phyloP scores from a whole-genome alignment of 108 stramenopile genomes.

The Pseudonitzschia delicatissima region DNA sequence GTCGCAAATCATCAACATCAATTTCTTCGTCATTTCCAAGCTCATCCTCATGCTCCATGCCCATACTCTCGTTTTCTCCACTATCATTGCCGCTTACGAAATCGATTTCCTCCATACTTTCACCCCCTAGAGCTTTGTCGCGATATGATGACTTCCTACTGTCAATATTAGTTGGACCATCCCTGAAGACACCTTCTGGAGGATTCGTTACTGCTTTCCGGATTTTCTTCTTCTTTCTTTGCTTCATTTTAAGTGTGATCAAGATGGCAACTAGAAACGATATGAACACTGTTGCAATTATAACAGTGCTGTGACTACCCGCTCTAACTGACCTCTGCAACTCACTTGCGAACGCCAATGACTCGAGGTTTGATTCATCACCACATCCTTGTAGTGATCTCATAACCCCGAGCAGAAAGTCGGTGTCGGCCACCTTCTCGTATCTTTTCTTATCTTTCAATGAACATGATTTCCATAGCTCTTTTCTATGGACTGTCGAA shows the following conservation, averaged over 20 bases:
- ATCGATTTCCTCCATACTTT: neutral
- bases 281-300: neutral
- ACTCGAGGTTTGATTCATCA: neutral
- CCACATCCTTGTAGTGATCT: neutral
- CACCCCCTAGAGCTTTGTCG: too few species aligned
- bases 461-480: slow-evolving; percentile 15
- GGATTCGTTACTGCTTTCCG: neutral
- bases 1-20: too few species aligned
- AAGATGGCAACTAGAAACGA: neutral
- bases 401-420: neutral
- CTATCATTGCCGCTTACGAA: neutral
- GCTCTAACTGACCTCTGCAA: neutral
- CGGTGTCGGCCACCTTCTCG: neutral
- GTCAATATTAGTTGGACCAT: neutral
- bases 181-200: neutral
- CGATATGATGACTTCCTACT: too few species aligned
- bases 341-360: neutral
- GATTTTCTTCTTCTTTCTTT: neutral
- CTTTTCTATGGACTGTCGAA: neutral
- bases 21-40: neutral
- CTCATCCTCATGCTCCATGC: neutral
- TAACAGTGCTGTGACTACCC: neutral
- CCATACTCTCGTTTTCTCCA: neutral
- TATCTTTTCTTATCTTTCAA: neutral
- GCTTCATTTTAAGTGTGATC: neutral